Base-by-base conservation (phyloP, 345 rosid species). In the Xanthoceras sorbifolium region DNA sequence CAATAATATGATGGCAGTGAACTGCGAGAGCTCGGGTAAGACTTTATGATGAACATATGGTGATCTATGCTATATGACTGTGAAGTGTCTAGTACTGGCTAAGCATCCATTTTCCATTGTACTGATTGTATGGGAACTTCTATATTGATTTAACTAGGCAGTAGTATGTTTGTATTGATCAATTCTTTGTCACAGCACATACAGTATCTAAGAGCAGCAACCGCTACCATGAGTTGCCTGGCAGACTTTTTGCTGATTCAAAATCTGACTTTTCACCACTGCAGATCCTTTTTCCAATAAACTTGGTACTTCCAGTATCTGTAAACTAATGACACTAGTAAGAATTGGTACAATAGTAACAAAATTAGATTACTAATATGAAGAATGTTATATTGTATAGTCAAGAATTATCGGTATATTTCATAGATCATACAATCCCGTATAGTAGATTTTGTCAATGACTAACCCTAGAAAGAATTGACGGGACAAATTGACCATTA, bases 221-320 rank as follows among this genome's bases (percentile, higher is more conserved):
- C 83, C 64, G 31, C 84, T 76, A 12, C 69, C 74, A 73, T 25
- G 83, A 60, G 86, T 80, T 46, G 79, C 74, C 36, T 69, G 68
- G 38, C 28, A 59, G 20, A 61, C 88, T 55, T 84, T 86, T 83
- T 84, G 88, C 78, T 86, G 85, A 67, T 77, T 85, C 82, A 84
- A 46, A 48, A 75, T 80, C 46, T 88, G 87, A 52, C 81, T 89
- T 80, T 91, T 93, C 67, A 87, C 80, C 11, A 80, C 86, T 22
- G 50, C 86, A 10, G 97, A 92, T 69, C 99, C 99, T 66, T 92
- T 88, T 82, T 93, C 93, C 77, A 88, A 32, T 76, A 96, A 84
- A 77, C 86, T 84, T 57, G 99, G 97, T 38, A 83, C 93, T 62
- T 93, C 97, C 69, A 90, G 79, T 73, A 93, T 88, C 99, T 95